Evolutionary conservation across 1,139 yeast species (phyloP).

Genomic region (Sugiyamaella castrensis): DNA sequence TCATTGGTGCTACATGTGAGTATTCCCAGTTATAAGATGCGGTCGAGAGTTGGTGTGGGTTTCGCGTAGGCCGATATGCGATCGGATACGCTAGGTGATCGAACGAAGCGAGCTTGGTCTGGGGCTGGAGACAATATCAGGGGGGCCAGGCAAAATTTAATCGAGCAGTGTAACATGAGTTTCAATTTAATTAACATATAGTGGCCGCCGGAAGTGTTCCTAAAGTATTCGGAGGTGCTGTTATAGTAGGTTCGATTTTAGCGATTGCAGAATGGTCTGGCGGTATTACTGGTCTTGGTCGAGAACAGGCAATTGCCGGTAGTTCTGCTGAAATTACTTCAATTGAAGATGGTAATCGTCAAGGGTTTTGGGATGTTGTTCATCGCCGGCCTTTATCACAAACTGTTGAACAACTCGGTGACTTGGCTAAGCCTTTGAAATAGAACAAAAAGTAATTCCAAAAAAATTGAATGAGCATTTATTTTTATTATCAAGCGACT

Average conservation of each 20-base stretch:
- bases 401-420: conserved; percentile 72
- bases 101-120: conserved; percentile 4
- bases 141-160: too few relatives aligned
- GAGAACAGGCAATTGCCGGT: conserved; percentile 34
- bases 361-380: conserved; percentile 79
- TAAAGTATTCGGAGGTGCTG: conserved; percentile 46
- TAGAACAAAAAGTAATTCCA: neutral
- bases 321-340: conserved; percentile 32
- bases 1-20: conserved; percentile 41
- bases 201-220: conserved; percentile 41
- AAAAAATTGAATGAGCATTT: neutral
- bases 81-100: too few relatives aligned
- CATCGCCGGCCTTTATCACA: conserved; percentile 81
- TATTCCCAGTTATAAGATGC: conserved; percentile 18
- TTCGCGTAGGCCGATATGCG: neutral
- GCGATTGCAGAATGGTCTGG: conserved; percentile 49
- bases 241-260: conserved; percentile 38
- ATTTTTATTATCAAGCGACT: neutral
- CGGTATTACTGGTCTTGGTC: conserved; percentile 40
- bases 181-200: neutral
- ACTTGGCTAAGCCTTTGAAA: conserved; percentile 29
- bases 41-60: too few relatives aligned
- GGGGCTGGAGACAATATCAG: neutral
- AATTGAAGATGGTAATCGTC: conserved; percentile 48
- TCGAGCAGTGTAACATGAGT: too few relatives aligned